phyloP scores from a whole-genome alignment of 148 eudicot species.

The Fagopyrum tataricum region DNA sequence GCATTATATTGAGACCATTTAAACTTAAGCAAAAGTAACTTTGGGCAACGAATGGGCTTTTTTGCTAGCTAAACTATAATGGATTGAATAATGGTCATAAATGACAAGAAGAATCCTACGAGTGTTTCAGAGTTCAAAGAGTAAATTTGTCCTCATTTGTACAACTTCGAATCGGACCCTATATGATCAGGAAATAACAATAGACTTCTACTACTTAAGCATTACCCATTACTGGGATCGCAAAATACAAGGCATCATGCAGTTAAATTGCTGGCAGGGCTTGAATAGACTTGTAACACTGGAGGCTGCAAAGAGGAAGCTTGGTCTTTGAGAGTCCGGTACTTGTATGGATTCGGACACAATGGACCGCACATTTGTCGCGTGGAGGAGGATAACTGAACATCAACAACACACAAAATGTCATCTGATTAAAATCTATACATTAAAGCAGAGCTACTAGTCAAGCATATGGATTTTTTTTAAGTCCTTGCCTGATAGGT shows the following conservation, averaged over 20 bases:
- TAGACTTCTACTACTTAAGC: neutral
- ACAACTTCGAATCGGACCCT: slow-evolving; percentile 6
- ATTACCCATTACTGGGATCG: neutral
- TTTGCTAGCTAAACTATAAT: neutral
- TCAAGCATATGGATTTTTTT: neutral
- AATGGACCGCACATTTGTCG: slow-evolving; percentile 57
- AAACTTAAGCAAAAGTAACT: neutral
- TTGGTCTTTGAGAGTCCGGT: slow-evolving; percentile 61
- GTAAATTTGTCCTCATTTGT: slow-evolving; percentile 6
- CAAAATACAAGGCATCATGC: neutral
- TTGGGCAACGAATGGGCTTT: neutral
- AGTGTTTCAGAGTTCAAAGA: neutral
- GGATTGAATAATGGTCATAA: neutral
- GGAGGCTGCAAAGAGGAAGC: slow-evolving; percentile 61
- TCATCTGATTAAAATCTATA: neutral
- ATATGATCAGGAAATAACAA: neutral
- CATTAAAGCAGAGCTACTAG: slow-evolving; percentile 18
- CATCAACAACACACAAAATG: neutral
- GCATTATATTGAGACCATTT: neutral
- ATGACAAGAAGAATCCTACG: neutral
- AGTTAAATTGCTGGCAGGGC: slow-evolving; percentile 12
- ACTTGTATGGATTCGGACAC: slow-evolving; percentile 61
- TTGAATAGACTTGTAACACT: slow-evolving; percentile 60
- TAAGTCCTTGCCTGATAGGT: slow-evolving; percentile 24
- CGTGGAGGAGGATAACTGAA: slow-evolving; percentile 64